Evolutionary conservation across 805 yeast genomes (phyloP).

Genomic region (Saturnispora gosingensis): DNA sequence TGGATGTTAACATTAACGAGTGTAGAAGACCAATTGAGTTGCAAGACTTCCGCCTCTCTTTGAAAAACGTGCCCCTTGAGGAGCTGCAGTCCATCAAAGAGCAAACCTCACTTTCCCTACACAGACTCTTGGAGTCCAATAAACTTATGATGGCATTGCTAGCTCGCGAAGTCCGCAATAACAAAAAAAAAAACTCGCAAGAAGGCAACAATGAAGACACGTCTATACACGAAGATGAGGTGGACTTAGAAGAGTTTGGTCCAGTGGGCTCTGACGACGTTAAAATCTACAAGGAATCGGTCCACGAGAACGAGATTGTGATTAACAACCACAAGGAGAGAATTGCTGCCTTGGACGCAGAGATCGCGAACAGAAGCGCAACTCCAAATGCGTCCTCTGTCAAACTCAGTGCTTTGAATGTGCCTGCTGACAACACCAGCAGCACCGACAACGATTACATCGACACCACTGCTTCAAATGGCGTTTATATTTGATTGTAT

Average conservation of each 20-base stretch:
- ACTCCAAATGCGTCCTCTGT: not conserved
- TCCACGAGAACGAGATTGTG: conserved; percentile 48
- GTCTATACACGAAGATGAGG: not conserved
- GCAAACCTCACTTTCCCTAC: conserved; percentile 34
- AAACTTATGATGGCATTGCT: conserved; percentile 28
- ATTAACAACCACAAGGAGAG: conserved; percentile 41
- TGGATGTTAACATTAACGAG: conserved; percentile 10
- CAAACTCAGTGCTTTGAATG: not conserved
- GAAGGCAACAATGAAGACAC: conserved; percentile 5
- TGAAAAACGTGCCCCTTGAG: conserved; percentile 33
- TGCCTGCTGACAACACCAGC: not conserved
- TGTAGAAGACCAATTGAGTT: conserved; percentile 21
- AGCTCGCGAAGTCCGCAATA: conserved; percentile 28
- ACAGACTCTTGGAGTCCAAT: conserved; percentile 45
- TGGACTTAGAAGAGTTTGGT: conserved; percentile 32
- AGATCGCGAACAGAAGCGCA: conserved; percentile 37
- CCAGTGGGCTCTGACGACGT: conserved; percentile 33
- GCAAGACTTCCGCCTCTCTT: conserved; percentile 23
- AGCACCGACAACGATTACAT: conserved; percentile 30
- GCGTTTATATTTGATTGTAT: not conserved
- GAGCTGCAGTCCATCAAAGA: conserved; percentile 28
- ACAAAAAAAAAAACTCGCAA: conserved; percentile 14
- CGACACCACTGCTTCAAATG: conserved; percentile 14
- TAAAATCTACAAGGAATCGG: conserved; percentile 43
- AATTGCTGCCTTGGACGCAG: conserved; percentile 36